Conservation (phyloP, 768 basidiomycete genomes). For the Solioccasus polychromus region DNA sequence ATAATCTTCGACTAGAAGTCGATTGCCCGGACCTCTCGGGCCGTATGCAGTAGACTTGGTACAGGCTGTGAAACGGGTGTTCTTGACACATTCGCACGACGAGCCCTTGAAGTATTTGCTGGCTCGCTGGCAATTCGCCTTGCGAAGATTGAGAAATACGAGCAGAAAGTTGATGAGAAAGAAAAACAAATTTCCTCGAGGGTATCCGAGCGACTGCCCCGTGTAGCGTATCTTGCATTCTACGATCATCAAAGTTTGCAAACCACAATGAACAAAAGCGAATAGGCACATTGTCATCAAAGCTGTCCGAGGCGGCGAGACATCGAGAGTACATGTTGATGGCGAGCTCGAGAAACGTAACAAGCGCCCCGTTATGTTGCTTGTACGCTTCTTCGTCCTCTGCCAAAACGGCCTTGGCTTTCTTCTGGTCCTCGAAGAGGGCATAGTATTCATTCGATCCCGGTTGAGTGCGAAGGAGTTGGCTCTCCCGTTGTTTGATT, state of each 20-base stretch:
- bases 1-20: conserved; percentile 39
- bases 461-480: conserved; percentile 25
- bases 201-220: conserved; percentile 59
- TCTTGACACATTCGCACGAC: conserved; percentile 79
- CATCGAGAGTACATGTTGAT: conserved; percentile 84
- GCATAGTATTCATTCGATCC: conserved; percentile 19
- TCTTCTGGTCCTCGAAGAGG: conserved; percentile 37
- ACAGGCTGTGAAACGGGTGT: conserved; percentile 92
- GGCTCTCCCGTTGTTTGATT: conserved; percentile 49
- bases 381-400: conserved; percentile 50
- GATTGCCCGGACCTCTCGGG: conserved; percentile 31
- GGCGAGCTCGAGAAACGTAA: conserved; percentile 68
- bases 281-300: conserved; percentile 75
- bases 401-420: conserved; percentile 47
- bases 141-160: conserved; percentile 55
- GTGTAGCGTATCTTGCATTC: conserved; percentile 42
- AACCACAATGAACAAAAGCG: conserved; percentile 92
- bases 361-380: conserved; percentile 42
- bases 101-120: conserved; percentile 58
- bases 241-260: conserved; percentile 67
- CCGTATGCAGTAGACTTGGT: conserved; percentile 80
- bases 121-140: conserved; percentile 36
- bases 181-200: conserved; percentile 85
- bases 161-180: conserved; percentile 94
- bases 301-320: conserved; percentile 63